Percentiles rank a stretch among this genome's conserved stretches.
Conservation (phyloP, 139 green algal species). For the Cymbomonas tetramitiformis region DNA sequence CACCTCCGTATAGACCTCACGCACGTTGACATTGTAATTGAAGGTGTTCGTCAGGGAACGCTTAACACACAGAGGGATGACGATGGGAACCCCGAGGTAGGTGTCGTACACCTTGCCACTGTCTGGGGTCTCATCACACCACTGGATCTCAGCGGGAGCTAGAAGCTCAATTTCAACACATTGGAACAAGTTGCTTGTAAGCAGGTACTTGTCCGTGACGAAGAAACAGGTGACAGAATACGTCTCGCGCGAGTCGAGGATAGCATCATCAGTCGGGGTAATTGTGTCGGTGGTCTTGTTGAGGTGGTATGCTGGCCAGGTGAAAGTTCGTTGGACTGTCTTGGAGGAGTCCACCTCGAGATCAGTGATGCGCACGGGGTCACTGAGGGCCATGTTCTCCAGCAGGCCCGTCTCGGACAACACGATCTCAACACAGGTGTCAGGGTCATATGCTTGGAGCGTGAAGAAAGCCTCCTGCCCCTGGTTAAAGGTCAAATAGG, state of each 20-base stretch:
- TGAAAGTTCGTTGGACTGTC: slow-evolving; percentile 9
- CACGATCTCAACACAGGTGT: slow-evolving; percentile 23
- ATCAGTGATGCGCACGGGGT: slow-evolving; percentile 7
- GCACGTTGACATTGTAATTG: neutral
- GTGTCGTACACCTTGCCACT: neutral
- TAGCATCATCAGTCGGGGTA: no score
- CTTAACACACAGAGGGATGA: slow-evolving; percentile 18
- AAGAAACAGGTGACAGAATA: no score
- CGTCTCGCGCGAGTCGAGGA: no score
- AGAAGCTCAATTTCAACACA: neutral
- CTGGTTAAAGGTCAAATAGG: neutral
- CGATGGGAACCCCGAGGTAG: slow-evolving; percentile 5
- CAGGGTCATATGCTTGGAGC: slow-evolving; percentile 17
- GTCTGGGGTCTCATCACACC: no score
- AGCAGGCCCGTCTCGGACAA: slow-evolving; percentile 15
- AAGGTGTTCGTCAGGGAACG: neutral
- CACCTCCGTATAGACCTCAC: neutral
- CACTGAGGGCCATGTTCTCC: slow-evolving; percentile 11
- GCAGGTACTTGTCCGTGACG: slow-evolving; percentile 15
- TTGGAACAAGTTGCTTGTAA: no score
- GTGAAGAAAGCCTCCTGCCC: slow-evolving; percentile 13
- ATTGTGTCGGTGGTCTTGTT: slow-evolving; percentile 16
- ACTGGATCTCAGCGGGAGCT: neutral
- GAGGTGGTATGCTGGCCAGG: slow-evolving; percentile 2
- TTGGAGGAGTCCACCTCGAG: no score